Evolutionary conservation across 768 basidiomycete genomes (phyloP), one percentile per base, ranked within the genome.

Genomic region (Amanita thiersii): DNA sequence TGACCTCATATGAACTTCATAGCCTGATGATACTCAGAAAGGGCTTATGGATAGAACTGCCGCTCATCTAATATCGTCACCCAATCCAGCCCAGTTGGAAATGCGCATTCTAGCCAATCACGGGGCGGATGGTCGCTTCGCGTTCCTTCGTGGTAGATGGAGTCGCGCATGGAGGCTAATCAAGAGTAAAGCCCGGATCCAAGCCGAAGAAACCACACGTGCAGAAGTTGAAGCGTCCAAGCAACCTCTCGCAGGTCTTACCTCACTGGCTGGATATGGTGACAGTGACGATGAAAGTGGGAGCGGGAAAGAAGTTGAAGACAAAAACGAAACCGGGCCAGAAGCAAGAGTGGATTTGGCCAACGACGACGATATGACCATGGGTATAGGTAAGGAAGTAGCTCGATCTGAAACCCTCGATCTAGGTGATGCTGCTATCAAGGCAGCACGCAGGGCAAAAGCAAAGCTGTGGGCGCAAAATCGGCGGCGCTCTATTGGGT

Each of bases 31-130:
- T 11, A 17, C 61, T 0, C 77, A 83, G 50, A 66, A 56, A 37
- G 71, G 73, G 2, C 67, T 92, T 8, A 91, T 96, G 79, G 60
- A 64, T 8, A 75, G 81, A 39, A 93, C 90, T 0, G 86, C 86
- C 0, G 49, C 55, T 9, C 85, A 89, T 46, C 60, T 93, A 23
- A 54, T 71, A 18, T 60, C 75, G 5, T 84, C 89, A 1, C 77
- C 81, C 1, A 90, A 92, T 52, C 74, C 86, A 11, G 75, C 80
- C 0, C 79, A 90, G 48, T 69, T 94, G 17, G 89, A 92, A 57
- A 79, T 91, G 71, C 76, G 90, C 4, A 91, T 96, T 51, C 65
- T 94, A 11, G 81, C 91, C 7, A 90, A 94, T 50, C 75, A 93
- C 52, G 83, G 87, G 0, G 63, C 68, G 9, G 89, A 94, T 56